Evolutionary conservation across 495 filamentous ascomycete genomes (phyloP).

Genomic region (Aspergillus ellipticus): DNA sequence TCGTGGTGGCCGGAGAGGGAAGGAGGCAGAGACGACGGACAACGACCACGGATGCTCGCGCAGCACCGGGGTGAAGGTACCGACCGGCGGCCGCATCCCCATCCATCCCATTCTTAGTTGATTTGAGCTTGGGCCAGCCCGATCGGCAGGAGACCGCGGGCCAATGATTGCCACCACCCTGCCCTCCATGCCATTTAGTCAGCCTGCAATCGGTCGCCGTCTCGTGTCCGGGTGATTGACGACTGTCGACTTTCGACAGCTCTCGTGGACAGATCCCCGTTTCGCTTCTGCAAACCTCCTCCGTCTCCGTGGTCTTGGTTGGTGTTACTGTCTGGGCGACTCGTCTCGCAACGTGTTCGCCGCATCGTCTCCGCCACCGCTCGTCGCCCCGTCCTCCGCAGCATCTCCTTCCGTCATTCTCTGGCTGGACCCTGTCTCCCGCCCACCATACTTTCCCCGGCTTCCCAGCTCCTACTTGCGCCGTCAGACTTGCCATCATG

Average conservation of each 20-base stretch:
- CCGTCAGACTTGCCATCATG: slow-evolving; percentile 51
- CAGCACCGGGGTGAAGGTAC: not conserved
- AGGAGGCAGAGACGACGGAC: not conserved
- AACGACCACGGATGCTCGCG: not conserved
- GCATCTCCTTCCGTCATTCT: slow-evolving; percentile 4
- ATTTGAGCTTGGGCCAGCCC: slow-evolving; percentile 22
- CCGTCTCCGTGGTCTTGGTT: not conserved
- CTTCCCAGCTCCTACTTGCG: not conserved
- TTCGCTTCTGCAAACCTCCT: not conserved
- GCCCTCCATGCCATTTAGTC: slow-evolving; percentile 19
- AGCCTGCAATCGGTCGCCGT: slow-evolving; percentile 7
- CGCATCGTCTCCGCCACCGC: slow-evolving; percentile 5
- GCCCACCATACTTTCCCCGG: not conserved
- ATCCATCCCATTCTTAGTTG: not conserved
- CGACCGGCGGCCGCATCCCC: not conserved
- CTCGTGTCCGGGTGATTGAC: not conserved
- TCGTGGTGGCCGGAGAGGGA: not conserved
- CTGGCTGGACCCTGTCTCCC: not conserved
- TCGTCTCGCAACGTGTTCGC: not conserved
- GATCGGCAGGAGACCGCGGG: slow-evolving; percentile 15
- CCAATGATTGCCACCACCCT: slow-evolving; percentile 26
- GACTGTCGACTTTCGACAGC: too few species aligned
- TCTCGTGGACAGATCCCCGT: not conserved
- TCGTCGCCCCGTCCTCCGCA: not conserved
- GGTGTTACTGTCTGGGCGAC: not conserved